Evolutionary conservation across 1,284 basidiomycete species (phyloP), one percentile per base, ranked within the genome.

Genomic region (Irpex sp.): DNA sequence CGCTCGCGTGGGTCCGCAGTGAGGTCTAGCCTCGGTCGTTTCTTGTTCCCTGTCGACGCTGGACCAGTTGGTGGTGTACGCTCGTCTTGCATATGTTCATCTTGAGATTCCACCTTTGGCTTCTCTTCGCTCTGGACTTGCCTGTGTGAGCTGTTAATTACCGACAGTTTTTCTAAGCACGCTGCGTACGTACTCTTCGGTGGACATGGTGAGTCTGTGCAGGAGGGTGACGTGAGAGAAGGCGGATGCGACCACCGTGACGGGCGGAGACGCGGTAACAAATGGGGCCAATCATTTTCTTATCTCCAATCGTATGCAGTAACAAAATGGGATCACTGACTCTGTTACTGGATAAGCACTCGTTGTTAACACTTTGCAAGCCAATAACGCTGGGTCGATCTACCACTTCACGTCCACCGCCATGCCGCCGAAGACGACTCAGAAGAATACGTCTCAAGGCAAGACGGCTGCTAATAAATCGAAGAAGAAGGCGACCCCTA

Each of bases 1-100:
- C 88, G 83, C 75, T 90, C 87, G 64, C 75, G 72, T 58, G 75
- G 67, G 59, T 76, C 77, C 38, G 80, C 77, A 67, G 78, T 81
- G 67, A 92, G 78, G 73, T 91, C 87, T 66, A 92, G 79, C 69
- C 87, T 84, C 65, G 90, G 89, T 64, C 90, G 85, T 76, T 82
- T 88, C 78, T 81, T 85, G 74, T 77, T 70, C 69, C 70, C 65
- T 8, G 64, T 57, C 21, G 69, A 67, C 62, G 70, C 69, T 21
- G 72, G 66, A 44, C 64, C 69, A n/a, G 73, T 65, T 59, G 71
- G 70, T 26, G 69, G 57, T 13, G 65, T 64, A 31, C 64, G n/a
- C 15, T 62, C 62, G 49, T 71, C 71, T 64, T 74, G 70, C 72
- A 75, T 73, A 15, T 63, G 63, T 64, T 73, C 66, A 71, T 78